A percentile compares a stretch with the other conserved stretches of the same genome.
Conservation (phyloP, 163 green algal genomes). For the Coccomyxa subellipsoidea region DNA sequence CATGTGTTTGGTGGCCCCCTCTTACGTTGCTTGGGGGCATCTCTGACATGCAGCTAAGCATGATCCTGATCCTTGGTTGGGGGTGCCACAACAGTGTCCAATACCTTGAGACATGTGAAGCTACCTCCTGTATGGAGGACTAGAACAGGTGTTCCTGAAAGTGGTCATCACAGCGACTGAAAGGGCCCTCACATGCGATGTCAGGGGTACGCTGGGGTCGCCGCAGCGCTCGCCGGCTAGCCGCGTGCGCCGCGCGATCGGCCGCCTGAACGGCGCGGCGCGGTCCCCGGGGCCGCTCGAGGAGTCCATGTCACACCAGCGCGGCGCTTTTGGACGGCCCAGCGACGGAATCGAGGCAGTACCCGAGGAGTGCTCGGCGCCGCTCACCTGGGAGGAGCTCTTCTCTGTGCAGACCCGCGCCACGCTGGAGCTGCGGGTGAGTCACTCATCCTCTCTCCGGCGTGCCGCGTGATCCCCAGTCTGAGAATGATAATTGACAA, state of each 20-base stretch:
- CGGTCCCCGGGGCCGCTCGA: not conserved
- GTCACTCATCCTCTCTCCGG: not conserved
- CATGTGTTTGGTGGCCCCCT: too few species aligned
- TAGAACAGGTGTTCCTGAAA: too few species aligned
- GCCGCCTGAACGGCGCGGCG: not conserved
- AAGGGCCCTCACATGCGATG: too few species aligned
- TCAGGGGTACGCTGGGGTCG: not conserved
- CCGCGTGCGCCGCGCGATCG: not conserved
- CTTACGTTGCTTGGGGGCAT: too few species aligned
- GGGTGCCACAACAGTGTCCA: too few species aligned
- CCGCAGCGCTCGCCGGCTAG: not conserved
- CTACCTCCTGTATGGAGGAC: too few species aligned
- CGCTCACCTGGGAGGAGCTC: not conserved
- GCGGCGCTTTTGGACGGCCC: not conserved
- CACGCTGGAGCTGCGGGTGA: conserved; percentile 2
- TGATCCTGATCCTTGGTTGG: too few species aligned
- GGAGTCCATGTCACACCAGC: not conserved
- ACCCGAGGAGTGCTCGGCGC: not conserved
- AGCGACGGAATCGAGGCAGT: not conserved
- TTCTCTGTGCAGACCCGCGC: not conserved
- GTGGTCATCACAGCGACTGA: too few species aligned
- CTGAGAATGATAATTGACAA: too few species aligned
- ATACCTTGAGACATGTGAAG: too few species aligned
- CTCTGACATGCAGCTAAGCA: too few species aligned
- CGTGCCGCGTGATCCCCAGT: too few species aligned